These are phyloP conservation scores for Jatropha curcas DNA, from an alignment of 345 rosid species.

Conservation along the genomic window DNA sequence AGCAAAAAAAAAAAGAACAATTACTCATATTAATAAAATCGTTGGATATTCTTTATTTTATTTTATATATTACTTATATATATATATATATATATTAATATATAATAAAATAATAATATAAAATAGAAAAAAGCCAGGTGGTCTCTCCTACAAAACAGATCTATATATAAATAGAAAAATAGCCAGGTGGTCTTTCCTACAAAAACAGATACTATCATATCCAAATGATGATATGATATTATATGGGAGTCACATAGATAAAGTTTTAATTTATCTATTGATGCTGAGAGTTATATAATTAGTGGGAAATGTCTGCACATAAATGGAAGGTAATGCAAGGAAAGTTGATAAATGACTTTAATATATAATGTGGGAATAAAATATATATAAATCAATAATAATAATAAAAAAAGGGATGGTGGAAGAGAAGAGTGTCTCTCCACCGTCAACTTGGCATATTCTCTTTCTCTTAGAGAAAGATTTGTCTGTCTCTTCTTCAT, in stretches of 20 bases:
- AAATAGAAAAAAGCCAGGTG: no score
- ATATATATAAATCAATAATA: not conserved
- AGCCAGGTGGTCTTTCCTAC: no score
- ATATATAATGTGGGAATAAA: not conserved
- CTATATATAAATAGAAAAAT: no score
- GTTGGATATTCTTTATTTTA: no score
- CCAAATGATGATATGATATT: not conserved
- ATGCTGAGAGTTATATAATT: constrained; percentile 5
- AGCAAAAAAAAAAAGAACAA: no score
- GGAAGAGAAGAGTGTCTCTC: constrained; percentile 35
- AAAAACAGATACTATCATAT: no score
- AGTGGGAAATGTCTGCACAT: constrained; percentile 28
- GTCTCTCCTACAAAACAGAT: no score
- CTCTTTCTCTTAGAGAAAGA: constrained; percentile 23
- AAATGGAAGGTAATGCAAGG: constrained; percentile 26
- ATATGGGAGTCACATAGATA: not conserved
- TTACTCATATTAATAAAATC: no score
- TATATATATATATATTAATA: no score
- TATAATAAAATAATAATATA: no score
- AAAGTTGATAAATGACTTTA: not conserved
- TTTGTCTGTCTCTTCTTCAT: constrained; percentile 27
- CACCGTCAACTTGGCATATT: constrained; percentile 59
- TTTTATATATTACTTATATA: no score
- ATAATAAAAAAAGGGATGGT: constrained; percentile 25
- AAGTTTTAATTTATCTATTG: not conserved